Base-by-base conservation (phyloP, 257 asterid species). In the Rauvolfia tetraphylla region DNA sequence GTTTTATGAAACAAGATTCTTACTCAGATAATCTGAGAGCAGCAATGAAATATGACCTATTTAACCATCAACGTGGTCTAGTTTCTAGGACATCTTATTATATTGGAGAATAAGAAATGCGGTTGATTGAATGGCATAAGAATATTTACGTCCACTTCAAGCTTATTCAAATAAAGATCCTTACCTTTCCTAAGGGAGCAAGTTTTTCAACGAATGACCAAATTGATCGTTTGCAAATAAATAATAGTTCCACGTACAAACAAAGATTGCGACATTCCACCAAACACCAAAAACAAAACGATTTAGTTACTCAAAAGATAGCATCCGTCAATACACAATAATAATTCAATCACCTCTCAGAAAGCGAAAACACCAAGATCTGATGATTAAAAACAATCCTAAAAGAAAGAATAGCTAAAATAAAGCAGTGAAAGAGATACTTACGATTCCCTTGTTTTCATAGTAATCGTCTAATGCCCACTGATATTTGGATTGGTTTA, bases 401-500 rank as follows among this genome's bases (percentile, higher is more conserved):
- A 12, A 67, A 22, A 66, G 20, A 31, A 8, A 25, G 27, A 2
- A 5, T 3, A 25, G 33, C 1, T 1, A 48, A 53, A 23, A 23
- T 22, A 15, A 33, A 48, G 72, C 42, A 41, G 44, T 17, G n/a
- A 59, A 68, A 75, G 14, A 38, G 25, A 34, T 62, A 57, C 82
- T 85, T 71, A 90, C 98, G 84, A 81, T 87, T 58, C 78, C 94
- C 74, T 85, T 87, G 83, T 74, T 80, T 78, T 90, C 97, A 53
- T 89, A 83, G 85, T 88, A 94, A 87, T 92, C 93, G 82, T 92
- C 93, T 83, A 92, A 84, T 48, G 98, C 98, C 98, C 98, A 94
- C 80, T 94, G 98, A 83, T 94, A 94, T 80, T 92, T 94, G 5
- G 98, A 94, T 84, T 94, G 96, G 81, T 94, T 89, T 93, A 94